phyloP scores from a whole-genome alignment of 2,329 filamentous ascomycete genomes.

The Curvularia sp. region DNA sequence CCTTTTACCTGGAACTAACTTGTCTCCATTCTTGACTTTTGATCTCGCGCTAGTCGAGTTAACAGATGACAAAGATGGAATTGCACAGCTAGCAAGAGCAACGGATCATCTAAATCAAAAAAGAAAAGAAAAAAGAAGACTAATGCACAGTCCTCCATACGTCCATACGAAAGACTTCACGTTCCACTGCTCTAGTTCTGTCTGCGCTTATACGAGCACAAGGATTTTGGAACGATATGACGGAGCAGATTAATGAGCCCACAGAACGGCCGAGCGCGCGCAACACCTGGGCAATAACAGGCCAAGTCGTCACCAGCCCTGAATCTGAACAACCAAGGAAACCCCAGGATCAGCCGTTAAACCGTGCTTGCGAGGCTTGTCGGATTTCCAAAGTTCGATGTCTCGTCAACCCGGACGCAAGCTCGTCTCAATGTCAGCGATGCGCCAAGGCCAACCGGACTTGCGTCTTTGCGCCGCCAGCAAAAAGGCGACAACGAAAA shows the following conservation, averaged over 20 bases:
- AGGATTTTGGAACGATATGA: conserved; percentile 15
- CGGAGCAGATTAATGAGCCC: conserved; percentile 17
- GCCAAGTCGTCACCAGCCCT: conserved; percentile 23
- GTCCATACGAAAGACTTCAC: background rate
- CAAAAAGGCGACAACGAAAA: conserved; percentile 47
- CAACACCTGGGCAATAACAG: conserved; percentile 24
- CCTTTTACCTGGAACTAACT: background rate
- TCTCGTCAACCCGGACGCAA: conserved; percentile 35
- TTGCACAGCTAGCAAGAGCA: conserved; percentile 18
- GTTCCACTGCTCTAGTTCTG: background rate
- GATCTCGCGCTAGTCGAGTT: conserved; percentile 10
- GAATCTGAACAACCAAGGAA: conserved; percentile 31
- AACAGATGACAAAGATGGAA: conserved; percentile 17
- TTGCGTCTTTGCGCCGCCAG: conserved; percentile 48
- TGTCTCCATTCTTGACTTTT: background rate
- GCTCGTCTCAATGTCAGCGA: conserved; percentile 43
- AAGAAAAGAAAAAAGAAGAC: background rate
- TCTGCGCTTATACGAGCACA: background rate
- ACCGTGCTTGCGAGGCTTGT: conserved; percentile 49
- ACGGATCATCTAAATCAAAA: background rate
- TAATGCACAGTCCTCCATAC: conserved; percentile 6
- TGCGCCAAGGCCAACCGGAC: conserved; percentile 44
- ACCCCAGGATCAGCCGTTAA: conserved; percentile 40
- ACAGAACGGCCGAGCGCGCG: conserved; percentile 14
- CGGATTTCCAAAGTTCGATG: conserved; percentile 49